A percentile compares a stretch with the other conserved stretches of the same genome.
Conservation (phyloP, 176 grass and related monocot genomes). For the Hyparrhenia diplandra region DNA sequence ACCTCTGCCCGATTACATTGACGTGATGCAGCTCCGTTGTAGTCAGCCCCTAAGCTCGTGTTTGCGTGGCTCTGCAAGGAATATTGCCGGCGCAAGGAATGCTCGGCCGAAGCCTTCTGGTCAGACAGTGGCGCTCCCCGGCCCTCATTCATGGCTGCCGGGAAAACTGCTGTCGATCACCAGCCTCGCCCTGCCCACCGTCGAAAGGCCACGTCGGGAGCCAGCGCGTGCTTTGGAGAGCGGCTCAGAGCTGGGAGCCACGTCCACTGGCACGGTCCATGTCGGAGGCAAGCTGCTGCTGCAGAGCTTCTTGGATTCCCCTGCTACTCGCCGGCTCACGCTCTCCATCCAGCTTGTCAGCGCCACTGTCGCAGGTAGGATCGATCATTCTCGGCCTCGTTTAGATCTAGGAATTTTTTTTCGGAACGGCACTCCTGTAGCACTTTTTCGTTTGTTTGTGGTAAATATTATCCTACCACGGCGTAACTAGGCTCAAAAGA, state of each 20-base stretch:
- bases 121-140: too few species aligned
- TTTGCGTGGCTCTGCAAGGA: neutral
- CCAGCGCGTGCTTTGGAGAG: too few species aligned
- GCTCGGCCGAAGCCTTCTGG: neutral
- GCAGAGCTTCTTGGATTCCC: neutral
- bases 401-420: too few species aligned
- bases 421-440: too few species aligned
- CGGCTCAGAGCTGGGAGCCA: neutral
- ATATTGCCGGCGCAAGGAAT: neutral
- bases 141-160: too few species aligned
- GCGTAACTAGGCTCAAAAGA: too few species aligned
- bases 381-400: too few species aligned
- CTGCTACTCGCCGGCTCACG: neutral
- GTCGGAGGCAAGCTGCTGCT: neutral
- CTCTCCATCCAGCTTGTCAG: constrained; percentile 13
- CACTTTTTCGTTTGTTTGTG: too few species aligned
- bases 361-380: neutral
- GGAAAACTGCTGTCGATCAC: neutral
- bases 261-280: neutral
- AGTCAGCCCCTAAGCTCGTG: neutral
- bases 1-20: neutral
- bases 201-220: neutral
- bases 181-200: neutral
- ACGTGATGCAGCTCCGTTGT: neutral
- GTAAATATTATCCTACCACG: too few species aligned